These are phyloP conservation scores for Jamesozyma rosinii DNA, from an alignment of 805 yeast species.

Conservation along the genomic window DNA sequence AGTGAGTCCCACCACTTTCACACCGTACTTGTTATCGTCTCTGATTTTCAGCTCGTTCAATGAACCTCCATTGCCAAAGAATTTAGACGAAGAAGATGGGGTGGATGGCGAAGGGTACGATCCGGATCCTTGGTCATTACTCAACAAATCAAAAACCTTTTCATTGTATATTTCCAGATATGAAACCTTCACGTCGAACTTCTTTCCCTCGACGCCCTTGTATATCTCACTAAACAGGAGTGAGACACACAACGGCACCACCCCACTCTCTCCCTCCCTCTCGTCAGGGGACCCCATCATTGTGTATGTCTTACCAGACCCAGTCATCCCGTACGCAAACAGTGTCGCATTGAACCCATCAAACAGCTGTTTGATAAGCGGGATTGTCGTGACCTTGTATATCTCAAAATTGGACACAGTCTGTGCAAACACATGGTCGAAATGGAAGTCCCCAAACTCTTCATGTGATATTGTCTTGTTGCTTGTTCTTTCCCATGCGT, in stretches of 20 bases:
- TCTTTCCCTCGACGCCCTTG: conserved; percentile 18
- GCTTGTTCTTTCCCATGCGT: conserved; percentile 2
- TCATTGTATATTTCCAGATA: conserved; percentile 86
- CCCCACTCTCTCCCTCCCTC: conserved; percentile 40
- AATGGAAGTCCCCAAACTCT: conserved; percentile 57
- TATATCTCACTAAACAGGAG: conserved; percentile 38
- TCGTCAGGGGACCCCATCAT: conserved; percentile 54
- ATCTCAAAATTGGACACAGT: conserved; percentile 43
- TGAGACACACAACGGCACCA: conserved; percentile 58
- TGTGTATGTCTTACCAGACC: conserved; percentile 82
- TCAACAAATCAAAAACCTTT: conserved; percentile 59
- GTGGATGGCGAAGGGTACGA: conserved; percentile 9
- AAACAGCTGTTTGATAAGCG: conserved; percentile 44
- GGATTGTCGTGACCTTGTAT: conserved; percentile 47
- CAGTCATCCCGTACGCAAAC: conserved; percentile 93
- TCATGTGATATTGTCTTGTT: conserved; percentile 37
- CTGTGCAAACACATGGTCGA: conserved; percentile 64
- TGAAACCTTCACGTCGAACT: conserved; percentile 48
- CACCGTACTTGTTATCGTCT: conserved; percentile 66
- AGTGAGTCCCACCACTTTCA: conserved; percentile 63
- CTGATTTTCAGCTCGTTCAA: conserved; percentile 56
- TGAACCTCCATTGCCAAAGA: conserved; percentile 6
- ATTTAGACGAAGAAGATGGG: conserved; percentile 2
- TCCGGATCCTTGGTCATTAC: conserved; percentile 26
- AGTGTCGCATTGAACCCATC: conserved; percentile 82